phyloP scores from a whole-genome alignment of 495 filamentous ascomycete species.

The Xylaria cubensis region DNA sequence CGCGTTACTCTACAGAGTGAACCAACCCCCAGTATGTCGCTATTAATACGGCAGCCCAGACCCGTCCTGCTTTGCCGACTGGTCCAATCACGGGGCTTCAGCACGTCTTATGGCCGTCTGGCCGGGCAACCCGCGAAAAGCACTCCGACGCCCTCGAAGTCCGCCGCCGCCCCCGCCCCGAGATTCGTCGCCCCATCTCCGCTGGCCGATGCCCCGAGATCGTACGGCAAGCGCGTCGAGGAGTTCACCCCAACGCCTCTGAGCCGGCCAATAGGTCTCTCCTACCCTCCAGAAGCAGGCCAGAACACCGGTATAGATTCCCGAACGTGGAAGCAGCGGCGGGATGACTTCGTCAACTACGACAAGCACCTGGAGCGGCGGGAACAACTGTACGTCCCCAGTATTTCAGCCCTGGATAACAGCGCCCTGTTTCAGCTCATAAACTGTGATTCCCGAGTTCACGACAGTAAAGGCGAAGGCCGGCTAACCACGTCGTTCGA shows the following conservation, averaged over 20 bases:
- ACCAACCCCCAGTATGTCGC: slow-evolving; percentile 25
- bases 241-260: slow-evolving; percentile 73
- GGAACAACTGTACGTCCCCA: slow-evolving; percentile 68
- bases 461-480: neutral
- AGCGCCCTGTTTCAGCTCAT: neutral
- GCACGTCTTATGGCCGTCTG: slow-evolving; percentile 49
- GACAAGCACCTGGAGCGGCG: slow-evolving; percentile 79
- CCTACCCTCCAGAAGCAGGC: slow-evolving; percentile 70
- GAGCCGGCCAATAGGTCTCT: slow-evolving; percentile 80
- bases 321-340: slow-evolving; percentile 69
- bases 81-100: slow-evolving; percentile 58
- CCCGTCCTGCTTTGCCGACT: slow-evolving; percentile 45
- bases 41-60: slow-evolving; percentile 31
- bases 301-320: slow-evolving; percentile 80
- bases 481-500: slow-evolving; percentile 21
- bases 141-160: slow-evolving; percentile 22
- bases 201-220: slow-evolving; percentile 57
- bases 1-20: slow-evolving; percentile 28
- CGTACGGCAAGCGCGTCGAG: slow-evolving; percentile 62
- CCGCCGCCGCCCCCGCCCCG: slow-evolving; percentile 30
- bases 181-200: slow-evolving; percentile 38
- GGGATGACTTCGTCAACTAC: slow-evolving; percentile 83
- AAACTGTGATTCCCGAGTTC: neutral
- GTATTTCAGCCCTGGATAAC: neutral
- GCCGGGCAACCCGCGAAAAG: slow-evolving; percentile 41